Base-by-base conservation (phyloP, 805 yeast species). In the Candida railenensis region DNA sequence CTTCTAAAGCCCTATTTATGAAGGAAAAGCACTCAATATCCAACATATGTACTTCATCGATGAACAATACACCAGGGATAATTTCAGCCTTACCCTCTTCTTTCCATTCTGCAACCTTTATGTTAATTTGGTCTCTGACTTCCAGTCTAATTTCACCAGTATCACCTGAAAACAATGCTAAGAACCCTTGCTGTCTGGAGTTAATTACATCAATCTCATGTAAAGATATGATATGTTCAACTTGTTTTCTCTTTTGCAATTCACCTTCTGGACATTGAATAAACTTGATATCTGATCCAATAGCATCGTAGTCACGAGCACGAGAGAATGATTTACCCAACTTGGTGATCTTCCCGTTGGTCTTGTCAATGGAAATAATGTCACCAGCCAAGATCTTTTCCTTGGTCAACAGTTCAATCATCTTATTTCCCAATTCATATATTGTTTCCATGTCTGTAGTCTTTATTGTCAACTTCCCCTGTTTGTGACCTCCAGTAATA, bases 261-360 rank as follows among this genome's bases (percentile, higher is more conserved):
- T 94, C 99, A 47, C 99, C 99, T 66, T 94, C 97, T 34, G 99
- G 99, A 64, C 96, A 87, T 69, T 94, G 97, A 48, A 94, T 96
- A 65, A 94, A 94, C 68, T 90, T 91, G 42, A 97, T 91, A 53
- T 95, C 98, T 45, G 97, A 96, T 18, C 96, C 96, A 96, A 90
- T 89, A 39, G 98, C 97, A 70, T 94, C 99, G 67, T 94, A 94
- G 68, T 94, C 99, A 58, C 99, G 81, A 4, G 97, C 95, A 57
- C 97, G 82, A 4, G 98, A 85, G 68, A 89, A 95, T 0, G 97
- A 91, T 68, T 97, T 83, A 50, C 99, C 99, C 53, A 94, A 80
- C 67, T 92, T 89, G 46, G 94, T 84, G 58, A 94, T 89, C 53
- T 92, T 88, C 45, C 99, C 99, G 43, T 91, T 81, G 11, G 97